phyloP scores from a whole-genome alignment of 2,329 filamentous ascomycete genomes.

The Pseudocercospora pini-densiflorae region DNA sequence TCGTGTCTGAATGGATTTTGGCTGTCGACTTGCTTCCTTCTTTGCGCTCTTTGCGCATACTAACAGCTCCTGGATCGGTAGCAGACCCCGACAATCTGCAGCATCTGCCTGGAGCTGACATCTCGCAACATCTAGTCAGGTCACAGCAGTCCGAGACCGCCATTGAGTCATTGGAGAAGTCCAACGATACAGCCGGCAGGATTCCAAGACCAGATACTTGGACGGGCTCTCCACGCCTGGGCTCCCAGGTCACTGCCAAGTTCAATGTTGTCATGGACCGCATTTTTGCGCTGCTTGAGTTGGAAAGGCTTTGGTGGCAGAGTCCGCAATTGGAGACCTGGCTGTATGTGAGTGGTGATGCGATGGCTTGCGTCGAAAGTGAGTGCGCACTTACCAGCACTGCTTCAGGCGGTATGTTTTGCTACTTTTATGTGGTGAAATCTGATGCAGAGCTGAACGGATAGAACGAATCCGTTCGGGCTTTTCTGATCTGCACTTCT shows the following conservation, averaged over 20 bases:
- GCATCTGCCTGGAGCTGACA: not conserved
- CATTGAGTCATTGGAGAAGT: slow-evolving; percentile 19
- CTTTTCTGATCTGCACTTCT: not conserved
- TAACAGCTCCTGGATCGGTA: not conserved
- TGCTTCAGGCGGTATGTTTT: not conserved
- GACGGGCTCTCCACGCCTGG: slow-evolving; percentile 17
- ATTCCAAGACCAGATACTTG: slow-evolving; percentile 22
- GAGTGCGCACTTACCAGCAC: not conserved
- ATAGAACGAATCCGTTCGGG: not conserved
- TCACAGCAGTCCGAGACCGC: slow-evolving; percentile 21
- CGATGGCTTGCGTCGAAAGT: not conserved
- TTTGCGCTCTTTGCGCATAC: slow-evolving; percentile 18
- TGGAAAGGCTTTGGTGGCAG: not conserved
- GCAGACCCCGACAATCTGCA: slow-evolving; percentile 1
- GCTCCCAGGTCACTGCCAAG: slow-evolving; percentile 16
- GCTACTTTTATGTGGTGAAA: not conserved
- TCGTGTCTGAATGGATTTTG: not conserved
- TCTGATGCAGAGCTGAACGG: not conserved
- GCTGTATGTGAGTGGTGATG: not conserved
- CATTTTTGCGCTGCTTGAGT: not conserved
- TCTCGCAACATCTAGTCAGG: slow-evolving; percentile 15
- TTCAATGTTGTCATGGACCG: not conserved
- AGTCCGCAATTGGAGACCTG: not conserved
- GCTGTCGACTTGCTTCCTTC: slow-evolving; percentile 12
- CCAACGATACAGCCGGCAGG: slow-evolving; percentile 15